Evolutionary conservation across 1,284 basidiomycete genomes (phyloP), one percentile per base, ranked within the genome.

Genomic region (Ustilago tritici): DNA sequence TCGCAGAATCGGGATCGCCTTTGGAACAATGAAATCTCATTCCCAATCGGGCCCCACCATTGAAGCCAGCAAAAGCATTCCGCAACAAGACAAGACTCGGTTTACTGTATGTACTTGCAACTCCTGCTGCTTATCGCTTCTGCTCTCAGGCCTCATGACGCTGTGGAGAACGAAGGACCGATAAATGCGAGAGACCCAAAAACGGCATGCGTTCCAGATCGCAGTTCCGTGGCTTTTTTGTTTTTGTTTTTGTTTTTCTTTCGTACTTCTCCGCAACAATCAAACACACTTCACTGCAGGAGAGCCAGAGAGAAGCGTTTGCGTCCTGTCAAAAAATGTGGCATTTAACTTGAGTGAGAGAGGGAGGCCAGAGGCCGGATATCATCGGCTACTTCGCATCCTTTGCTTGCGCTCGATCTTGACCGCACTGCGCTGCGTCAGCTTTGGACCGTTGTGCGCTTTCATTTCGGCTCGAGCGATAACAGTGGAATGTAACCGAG

Each of bases 381-480:
- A 68, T 73, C 70, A 31, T 73, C 70, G 65, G 70, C 70, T 73
- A 73, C 28, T 73, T 55, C 65, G 65, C 65, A 50, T 10, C 19
- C 17, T 46, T 19, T 43, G 57, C 36, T 15, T 56, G 6, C 10
- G 19, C 34, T 23, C 10, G 4, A 15, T 41, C 6, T 8, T 56
- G 11, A 10, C 10, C 35, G 23, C 23, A 34, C 4, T 58, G 28
- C 23, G 3, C 17, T 56, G 54, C 36, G 54, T 56, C 36, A 56
- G 54, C 54, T 8, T 17, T 41, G 40, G 23, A 28, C 17, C 17
- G 50, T 32, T 12, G 34, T 36, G 38, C 36, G 31, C 54, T 46
- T 40, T 23, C 46, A 19, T 8, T 49, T 47, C 43, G 41, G 41
- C 43, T 59, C 14, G 46, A 19, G n/a, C 32, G 47, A 23, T 12